phyloP scores from a whole-genome alignment of 169 alveolate genomes.

The Plasmodium knowlesi region DNA sequence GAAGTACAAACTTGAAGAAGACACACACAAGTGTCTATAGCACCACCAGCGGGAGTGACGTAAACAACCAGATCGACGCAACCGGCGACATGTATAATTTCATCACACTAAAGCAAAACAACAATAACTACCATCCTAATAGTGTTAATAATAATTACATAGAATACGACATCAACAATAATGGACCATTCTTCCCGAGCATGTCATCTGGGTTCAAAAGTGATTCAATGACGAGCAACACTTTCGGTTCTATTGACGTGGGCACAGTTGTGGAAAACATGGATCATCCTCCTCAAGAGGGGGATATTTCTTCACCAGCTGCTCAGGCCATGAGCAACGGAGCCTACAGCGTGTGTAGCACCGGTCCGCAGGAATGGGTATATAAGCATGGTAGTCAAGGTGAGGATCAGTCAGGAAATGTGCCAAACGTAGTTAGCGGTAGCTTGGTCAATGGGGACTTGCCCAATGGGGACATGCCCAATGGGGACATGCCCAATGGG shows the following conservation, averaged over 20 bases:
- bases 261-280: background rate
- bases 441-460: background rate
- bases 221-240: background rate
- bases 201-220: background rate
- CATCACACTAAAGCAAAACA: conserved; percentile 14
- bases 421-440: background rate
- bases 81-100: background rate
- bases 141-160: conserved; percentile 36
- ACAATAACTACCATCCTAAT: background rate
- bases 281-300: background rate
- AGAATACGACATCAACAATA: conserved; percentile 55
- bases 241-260: background rate
- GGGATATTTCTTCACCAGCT: background rate
- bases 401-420: background rate
- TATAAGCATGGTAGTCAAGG: background rate
- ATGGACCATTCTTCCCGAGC: background rate
- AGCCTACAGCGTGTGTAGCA: background rate
- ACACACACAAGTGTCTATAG: background rate
- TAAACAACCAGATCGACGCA: background rate
- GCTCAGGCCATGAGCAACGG: background rate
- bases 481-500: too few species aligned
- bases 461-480: too few species aligned
- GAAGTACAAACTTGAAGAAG: background rate
- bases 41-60: too few species aligned
- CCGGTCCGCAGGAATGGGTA: background rate